These are phyloP conservation scores for Torulaspora pretoriensis DNA, from an alignment of 1,139 yeast genomes.

Conservation along the genomic window DNA sequence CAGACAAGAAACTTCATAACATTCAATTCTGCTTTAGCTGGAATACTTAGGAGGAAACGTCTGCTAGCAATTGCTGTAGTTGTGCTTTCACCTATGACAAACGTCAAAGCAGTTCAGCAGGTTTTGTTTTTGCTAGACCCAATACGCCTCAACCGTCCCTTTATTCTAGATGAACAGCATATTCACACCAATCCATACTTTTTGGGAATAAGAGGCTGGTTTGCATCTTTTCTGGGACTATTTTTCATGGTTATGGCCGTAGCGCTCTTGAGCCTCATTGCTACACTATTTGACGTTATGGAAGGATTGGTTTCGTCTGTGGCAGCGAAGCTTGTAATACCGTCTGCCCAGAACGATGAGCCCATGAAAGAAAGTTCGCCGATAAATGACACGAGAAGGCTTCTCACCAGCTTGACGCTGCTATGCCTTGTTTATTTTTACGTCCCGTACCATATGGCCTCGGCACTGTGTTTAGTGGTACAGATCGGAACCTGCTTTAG, in stretches of 20 bases:
- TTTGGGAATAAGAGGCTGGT: conserved; percentile 61
- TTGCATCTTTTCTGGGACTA: conserved; percentile 57
- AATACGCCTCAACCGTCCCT: conserved; percentile 42
- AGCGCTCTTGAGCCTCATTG: conserved; percentile 40
- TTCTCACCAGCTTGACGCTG: conserved; percentile 40
- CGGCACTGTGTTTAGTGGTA: conserved; percentile 51
- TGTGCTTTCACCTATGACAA: conserved; percentile 42
- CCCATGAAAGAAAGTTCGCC: background rate
- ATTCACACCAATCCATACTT: conserved; percentile 46
- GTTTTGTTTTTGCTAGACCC: conserved; percentile 52
- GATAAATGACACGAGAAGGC: conserved; percentile 10
- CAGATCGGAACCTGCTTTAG: conserved; percentile 49
- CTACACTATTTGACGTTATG: conserved; percentile 12
- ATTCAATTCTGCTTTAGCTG: conserved; percentile 46
- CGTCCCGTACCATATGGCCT: conserved; percentile 78
- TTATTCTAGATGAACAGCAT: conserved; percentile 20
- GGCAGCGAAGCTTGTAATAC: background rate
- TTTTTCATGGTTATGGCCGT: conserved; percentile 52
- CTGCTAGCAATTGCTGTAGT: conserved; percentile 27
- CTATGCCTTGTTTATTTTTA: conserved; percentile 49
- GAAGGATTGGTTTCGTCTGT: conserved; percentile 9
- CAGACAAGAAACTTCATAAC: conserved; percentile 46
- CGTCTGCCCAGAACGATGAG: background rate
- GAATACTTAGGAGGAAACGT: conserved; percentile 29
- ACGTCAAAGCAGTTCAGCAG: conserved; percentile 30